phyloP scores from a whole-genome alignment of 345 rosid genomes.

The Lumnitzera racemosa region DNA sequence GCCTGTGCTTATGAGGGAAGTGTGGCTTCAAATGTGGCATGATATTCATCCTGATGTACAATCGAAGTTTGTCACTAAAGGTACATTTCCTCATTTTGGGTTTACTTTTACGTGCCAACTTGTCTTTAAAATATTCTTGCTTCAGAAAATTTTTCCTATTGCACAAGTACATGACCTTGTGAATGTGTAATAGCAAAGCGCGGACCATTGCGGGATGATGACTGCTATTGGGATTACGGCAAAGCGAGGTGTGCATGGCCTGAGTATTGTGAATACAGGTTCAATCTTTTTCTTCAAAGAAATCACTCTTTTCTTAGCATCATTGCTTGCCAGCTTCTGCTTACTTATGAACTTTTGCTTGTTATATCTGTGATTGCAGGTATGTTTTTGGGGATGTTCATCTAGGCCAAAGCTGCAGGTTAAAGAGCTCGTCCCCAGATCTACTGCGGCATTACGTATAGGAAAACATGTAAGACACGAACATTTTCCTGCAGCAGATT shows the following conservation, averaged over 20 bases:
- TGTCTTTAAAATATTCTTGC: no score
- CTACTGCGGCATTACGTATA: conserved; percentile 62
- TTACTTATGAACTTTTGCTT: neutral
- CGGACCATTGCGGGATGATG: conserved; percentile 84
- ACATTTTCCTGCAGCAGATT: neutral
- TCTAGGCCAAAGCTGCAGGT: conserved; percentile 97
- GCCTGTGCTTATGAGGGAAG: conserved; percentile 87
- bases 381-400: conserved; percentile 90
- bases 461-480: conserved; percentile 3
- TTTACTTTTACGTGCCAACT: no score
- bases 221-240: conserved; percentile 98
- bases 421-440: conserved; percentile 65
- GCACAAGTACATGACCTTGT: no score
- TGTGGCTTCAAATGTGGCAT: conserved; percentile 99
- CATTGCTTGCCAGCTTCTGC: neutral
- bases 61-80: conserved; percentile 81
- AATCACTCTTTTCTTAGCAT: neutral
- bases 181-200: conserved; percentile 56
- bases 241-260: conserved; percentile 97
- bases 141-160: no score
- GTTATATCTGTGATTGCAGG: conserved; percentile 27
- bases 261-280: conserved; percentile 96
- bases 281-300: neutral
- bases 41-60: conserved; percentile 61
- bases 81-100: conserved; percentile 17